These are phyloP conservation scores for Echeveria elegans DNA, from an alignment of 164 flowering plant genomes.

Conservation along the genomic window DNA sequence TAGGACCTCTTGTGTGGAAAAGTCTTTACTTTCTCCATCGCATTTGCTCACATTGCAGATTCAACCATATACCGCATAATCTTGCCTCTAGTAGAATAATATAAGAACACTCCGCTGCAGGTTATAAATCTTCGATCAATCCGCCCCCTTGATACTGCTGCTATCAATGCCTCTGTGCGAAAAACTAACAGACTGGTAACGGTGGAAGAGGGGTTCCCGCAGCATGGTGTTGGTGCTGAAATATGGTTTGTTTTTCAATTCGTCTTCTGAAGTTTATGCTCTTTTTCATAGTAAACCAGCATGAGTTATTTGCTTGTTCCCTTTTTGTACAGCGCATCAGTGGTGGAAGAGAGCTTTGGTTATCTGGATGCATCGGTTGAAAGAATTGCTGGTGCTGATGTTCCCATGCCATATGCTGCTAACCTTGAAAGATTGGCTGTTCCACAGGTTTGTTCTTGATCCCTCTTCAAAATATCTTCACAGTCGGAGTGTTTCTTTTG, in stretches of 20 bases:
- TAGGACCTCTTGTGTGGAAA: background rate
- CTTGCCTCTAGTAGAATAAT: no score
- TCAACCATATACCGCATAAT: background rate
- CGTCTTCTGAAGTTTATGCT: no score
- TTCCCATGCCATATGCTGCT: background rate
- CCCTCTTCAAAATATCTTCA: no score
- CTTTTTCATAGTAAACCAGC: no score
- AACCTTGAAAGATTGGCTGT: no score
- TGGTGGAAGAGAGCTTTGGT: conserved; percentile 83
- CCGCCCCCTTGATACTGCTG: conserved; percentile 81
- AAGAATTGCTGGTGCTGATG: conserved; percentile 64
- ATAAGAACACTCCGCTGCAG: conserved; percentile 40
- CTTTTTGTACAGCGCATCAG: conserved; percentile 48
- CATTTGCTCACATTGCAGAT: background rate
- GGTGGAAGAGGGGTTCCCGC: conserved; percentile 95
- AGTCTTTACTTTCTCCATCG: background rate
- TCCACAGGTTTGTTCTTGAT: no score
- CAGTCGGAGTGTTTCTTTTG: no score
- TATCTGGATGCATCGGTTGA: conserved; percentile 94
- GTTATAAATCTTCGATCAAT: conserved; percentile 85
- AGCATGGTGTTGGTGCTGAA: conserved; percentile 97
- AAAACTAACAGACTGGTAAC: conserved; percentile 91
- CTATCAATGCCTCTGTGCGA: conserved; percentile 83
- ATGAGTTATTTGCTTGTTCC: background rate
- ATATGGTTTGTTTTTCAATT: conserved; percentile 83